phyloP scores from a whole-genome alignment of 805 yeast species.

The Teunomyces kruisii region DNA sequence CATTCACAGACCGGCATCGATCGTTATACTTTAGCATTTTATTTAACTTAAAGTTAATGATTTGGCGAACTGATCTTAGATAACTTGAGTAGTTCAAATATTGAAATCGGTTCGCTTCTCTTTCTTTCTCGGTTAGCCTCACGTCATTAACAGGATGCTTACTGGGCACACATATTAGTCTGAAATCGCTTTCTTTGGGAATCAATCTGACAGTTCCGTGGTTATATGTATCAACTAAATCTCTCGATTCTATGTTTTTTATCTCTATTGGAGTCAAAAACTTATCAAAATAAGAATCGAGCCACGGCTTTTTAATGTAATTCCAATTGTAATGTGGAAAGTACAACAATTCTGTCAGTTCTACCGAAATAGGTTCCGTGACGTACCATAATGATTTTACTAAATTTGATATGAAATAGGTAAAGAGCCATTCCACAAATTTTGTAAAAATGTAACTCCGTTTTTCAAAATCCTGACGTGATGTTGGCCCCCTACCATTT shows the following conservation, averaged over 20 bases:
- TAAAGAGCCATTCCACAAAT: slow-evolving; percentile 62
- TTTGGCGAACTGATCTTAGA: slow-evolving; percentile 44
- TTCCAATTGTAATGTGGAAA: slow-evolving; percentile 65
- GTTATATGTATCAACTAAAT: slow-evolving; percentile 10
- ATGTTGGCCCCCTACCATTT: slow-evolving; percentile 20
- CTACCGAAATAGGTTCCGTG: slow-evolving; percentile 43
- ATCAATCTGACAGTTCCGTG: slow-evolving; percentile 49
- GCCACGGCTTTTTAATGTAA: slow-evolving; percentile 39
- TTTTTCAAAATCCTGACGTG: slow-evolving; percentile 42
- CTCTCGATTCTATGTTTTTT: slow-evolving; percentile 6
- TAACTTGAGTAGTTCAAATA: slow-evolving; percentile 35
- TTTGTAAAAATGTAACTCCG: slow-evolving; percentile 35
- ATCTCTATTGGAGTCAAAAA: slow-evolving; percentile 24
- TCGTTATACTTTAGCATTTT: slow-evolving; percentile 2
- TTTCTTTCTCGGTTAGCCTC: slow-evolving; percentile 15
- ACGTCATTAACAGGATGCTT: slow-evolving; percentile 4
- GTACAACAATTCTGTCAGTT: slow-evolving; percentile 40
- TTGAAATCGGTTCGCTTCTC: slow-evolving; percentile 29
- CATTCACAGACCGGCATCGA: slow-evolving; percentile 41
- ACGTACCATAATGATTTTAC: slow-evolving; percentile 62
- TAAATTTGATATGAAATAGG: slow-evolving; percentile 43
- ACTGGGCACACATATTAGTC: slow-evolving; percentile 58
- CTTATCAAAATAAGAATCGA: slow-evolving; percentile 38
- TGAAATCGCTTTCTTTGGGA: slow-evolving; percentile 61
- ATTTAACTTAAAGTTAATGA: slow-evolving; percentile 19